These are phyloP conservation scores for Carex scoparia DNA, from an alignment of 176 grass and related monocot species.

Conservation along the genomic window DNA sequence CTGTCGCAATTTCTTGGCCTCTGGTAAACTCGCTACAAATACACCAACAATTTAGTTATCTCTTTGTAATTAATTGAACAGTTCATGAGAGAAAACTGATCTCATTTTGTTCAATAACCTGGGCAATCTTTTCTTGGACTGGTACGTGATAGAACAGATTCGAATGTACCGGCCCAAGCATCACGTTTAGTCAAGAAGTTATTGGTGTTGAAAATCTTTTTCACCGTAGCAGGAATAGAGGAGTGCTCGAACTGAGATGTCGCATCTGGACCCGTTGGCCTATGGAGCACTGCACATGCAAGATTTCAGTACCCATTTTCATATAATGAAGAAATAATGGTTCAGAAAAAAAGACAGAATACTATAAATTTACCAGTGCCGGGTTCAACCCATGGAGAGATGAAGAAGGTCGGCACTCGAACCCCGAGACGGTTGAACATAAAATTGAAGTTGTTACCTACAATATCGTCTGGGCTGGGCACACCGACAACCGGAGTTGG, in stretches of 20 bases:
- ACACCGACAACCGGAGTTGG: constrained; percentile 41
- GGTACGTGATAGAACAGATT: constrained; percentile 44
- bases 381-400: constrained; percentile 67
- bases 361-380: constrained; percentile 34
- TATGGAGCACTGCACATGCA: constrained; percentile 36
- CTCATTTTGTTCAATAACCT: constrained; percentile 24
- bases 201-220: constrained; percentile 63
- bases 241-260: constrained; percentile 80
- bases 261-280: constrained; percentile 34
- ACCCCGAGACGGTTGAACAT: constrained; percentile 71
- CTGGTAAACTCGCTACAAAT: constrained; percentile 33
- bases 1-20: constrained; percentile 44
- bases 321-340: neutral
- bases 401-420: constrained; percentile 61
- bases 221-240: constrained; percentile 70
- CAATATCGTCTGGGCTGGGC: constrained; percentile 58
- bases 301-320: neutral
- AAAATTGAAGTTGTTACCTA: constrained; percentile 53
- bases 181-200: constrained; percentile 65
- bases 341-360: neutral
- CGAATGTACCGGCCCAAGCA: constrained; percentile 67
- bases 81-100: neutral
- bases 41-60: neutral
- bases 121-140: constrained; percentile 63
- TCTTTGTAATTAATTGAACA: neutral